Base-by-base conservation (phyloP, 2,329 filamentous ascomycete genomes). In the Rachicladosporium sp. region DNA sequence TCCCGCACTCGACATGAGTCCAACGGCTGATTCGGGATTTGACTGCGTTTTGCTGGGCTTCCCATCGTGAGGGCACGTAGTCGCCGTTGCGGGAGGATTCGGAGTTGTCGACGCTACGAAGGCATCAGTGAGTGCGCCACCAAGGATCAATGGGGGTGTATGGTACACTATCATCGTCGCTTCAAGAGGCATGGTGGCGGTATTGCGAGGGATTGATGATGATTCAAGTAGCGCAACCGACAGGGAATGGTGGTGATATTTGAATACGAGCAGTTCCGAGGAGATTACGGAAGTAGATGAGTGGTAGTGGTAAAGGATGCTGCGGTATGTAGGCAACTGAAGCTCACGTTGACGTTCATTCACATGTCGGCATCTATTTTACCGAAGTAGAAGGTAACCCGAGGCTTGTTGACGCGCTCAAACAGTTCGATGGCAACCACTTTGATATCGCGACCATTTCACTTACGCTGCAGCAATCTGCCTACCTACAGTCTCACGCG, bases 71-170 rank as follows among this genome's bases (percentile, higher is more conserved):
- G 43, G 91, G 89, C 58, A 78, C 70, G 60, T 82, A 82, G 64
- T 98, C 91, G 60, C 93, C 91, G 67, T 98, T 98, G 61, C 91
- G 80, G 71, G 86, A 93, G 69, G 83, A 88, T 71, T 98, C 91
- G 71, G 88, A 95, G 74, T 96, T 98, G 75, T 98, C 91, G 58
- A 96, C 86, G 63, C 77, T 80, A 36, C 12, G 7, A 43, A 49
- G 34, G 27, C 10, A 42, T 49, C 13, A 50, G n/a, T n/a, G n/a
- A n/a, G n/a, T n/a, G n/a, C n/a, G n/a, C n/a, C n/a, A n/a, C n/a
- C n/a, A n/a, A n/a, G n/a, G n/a, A n/a, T n/a, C n/a, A 8, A 13
- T 10, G 8, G 9, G 32, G 12, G 13, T 34, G 23, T 58, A 46
- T 62, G 15, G 15, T 59, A 70, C 74, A 96, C 80, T 65, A 98